phyloP scores from a whole-genome alignment of 2,329 filamentous ascomycete genomes.

The Colletotrichum sidae region DNA sequence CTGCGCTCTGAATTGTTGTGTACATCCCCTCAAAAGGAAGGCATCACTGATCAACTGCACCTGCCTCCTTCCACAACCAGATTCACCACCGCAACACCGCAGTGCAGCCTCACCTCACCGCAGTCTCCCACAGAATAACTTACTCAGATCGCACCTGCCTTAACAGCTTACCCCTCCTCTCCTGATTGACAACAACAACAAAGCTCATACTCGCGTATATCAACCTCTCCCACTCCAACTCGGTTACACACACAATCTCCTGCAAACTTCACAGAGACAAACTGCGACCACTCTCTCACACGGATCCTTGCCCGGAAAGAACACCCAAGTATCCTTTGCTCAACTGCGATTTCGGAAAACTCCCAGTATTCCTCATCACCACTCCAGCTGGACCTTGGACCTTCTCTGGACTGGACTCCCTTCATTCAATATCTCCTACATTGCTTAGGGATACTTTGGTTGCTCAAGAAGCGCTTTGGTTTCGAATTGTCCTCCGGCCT shows the following conservation, averaged over 20 bases:
- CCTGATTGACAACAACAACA: constrained; percentile 4
- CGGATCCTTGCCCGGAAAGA: background rate
- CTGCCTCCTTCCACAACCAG: constrained; percentile 27
- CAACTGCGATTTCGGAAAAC: background rate
- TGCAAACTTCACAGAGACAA: no score
- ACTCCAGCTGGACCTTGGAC: constrained; percentile 26
- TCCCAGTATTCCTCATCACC: constrained; percentile 3
- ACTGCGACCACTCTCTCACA: no score
- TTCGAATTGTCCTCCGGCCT: constrained; percentile 12
- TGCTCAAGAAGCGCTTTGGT: constrained; percentile 19
- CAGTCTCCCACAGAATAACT: constrained; percentile 6
- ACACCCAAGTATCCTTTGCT: constrained; percentile 24
- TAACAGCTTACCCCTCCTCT: background rate
- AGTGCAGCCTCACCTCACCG: background rate
- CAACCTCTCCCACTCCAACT: no score
- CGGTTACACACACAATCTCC: no score
- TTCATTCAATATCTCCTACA: constrained; percentile 8
- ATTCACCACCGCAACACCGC: constrained; percentile 9
- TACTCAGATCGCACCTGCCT: constrained; percentile 2
- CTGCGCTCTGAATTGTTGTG: background rate
- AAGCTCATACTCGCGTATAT: background rate
- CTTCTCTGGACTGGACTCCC: background rate
- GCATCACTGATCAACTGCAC: constrained; percentile 10
- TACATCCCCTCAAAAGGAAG: constrained; percentile 4
- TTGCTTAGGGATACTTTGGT: constrained; percentile 12